These are phyloP conservation scores for Rhynchospora tenuis DNA, from an alignment of 176 grass and related monocot species.

Conservation along the genomic window DNA sequence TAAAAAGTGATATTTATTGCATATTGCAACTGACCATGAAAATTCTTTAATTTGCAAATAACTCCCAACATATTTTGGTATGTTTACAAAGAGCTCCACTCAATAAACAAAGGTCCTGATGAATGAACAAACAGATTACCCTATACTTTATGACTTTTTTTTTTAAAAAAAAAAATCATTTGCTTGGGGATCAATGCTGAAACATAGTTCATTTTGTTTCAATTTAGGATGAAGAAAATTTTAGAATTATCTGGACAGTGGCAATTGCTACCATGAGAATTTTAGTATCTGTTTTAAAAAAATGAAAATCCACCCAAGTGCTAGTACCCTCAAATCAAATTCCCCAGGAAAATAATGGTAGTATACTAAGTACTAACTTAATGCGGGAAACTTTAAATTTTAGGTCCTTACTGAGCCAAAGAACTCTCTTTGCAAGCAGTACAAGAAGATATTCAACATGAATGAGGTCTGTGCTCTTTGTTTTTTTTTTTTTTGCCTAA, in stretches of 20 bases:
- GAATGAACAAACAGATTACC: neutral
- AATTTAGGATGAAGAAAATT: neutral
- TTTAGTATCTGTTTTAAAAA: neutral
- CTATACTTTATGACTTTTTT: neutral
- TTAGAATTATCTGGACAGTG: neutral
- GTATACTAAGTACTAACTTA: neutral
- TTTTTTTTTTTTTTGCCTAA: neutral
- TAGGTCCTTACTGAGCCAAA: constrained; percentile 91
- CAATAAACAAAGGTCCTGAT: neutral
- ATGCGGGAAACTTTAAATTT: constrained; percentile 25
- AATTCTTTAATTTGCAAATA: neutral
- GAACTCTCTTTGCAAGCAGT: constrained; percentile 92
- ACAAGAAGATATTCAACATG: constrained; percentile 90
- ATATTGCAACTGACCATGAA: neutral
- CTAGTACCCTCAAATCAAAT: neutral
- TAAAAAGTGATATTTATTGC: neutral
- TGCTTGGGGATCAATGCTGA: neutral
- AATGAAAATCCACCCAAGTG: neutral
- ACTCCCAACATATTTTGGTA: neutral
- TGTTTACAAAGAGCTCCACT: neutral
- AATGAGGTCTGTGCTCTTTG: constrained; percentile 55
- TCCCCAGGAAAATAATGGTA: neutral
- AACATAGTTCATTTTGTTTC: neutral
- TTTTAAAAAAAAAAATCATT: too few species aligned
- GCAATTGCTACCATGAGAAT: constrained; percentile 7